phyloP scores from a whole-genome alignment of 139 green algal genomes.

The Closterium sp. region DNA sequence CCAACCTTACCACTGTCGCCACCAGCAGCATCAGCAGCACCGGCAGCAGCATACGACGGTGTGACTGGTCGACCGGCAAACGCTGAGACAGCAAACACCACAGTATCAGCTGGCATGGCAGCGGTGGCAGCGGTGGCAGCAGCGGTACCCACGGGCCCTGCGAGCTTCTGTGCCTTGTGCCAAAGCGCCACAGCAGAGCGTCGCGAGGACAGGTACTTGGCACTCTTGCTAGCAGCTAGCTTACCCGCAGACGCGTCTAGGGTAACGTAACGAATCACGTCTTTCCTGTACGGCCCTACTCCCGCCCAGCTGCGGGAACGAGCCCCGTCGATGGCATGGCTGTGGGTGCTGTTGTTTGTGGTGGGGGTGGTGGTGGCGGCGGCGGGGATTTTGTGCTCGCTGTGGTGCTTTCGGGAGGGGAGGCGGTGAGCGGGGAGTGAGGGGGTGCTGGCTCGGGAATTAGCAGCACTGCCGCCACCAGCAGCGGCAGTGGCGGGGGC shows the following conservation, averaged over 20 bases:
- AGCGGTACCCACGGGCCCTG: neutral
- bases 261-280: neutral
- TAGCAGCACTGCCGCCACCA: neutral
- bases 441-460: neutral
- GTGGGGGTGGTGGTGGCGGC: neutral
- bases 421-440: neutral
- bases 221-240: neutral
- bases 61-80: neutral
- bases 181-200: neutral
- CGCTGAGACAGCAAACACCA: neutral
- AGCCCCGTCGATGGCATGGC: neutral
- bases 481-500: neutral
- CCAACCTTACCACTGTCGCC: neutral
- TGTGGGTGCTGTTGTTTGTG: neutral
- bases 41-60: neutral
- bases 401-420: neutral
- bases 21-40: neutral
- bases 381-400: neutral
- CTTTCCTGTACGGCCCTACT: conserved; percentile 3
- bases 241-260: neutral
- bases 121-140: neutral
- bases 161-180: neutral
- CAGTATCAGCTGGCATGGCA: neutral
- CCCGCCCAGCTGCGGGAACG: neutral
- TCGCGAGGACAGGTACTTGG: neutral